These are phyloP conservation scores for Chloromonas sp. DNA, from an alignment of 163 green algal species.

Conservation along the genomic window DNA sequence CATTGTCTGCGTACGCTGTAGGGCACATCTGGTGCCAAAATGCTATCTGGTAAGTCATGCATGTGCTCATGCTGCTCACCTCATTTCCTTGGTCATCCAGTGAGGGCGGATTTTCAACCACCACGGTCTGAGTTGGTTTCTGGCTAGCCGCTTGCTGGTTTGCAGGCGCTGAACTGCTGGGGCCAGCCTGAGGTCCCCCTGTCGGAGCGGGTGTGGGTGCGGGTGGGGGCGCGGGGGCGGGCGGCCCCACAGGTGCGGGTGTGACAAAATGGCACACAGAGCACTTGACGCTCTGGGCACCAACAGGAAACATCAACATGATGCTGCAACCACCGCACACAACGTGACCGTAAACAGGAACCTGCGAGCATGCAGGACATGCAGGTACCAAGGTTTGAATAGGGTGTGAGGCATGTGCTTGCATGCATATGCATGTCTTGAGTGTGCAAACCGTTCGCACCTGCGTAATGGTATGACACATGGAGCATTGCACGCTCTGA, in stretches of 20 bases:
- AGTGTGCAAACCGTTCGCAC: conserved; percentile 17
- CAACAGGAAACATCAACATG: conserved; percentile 84
- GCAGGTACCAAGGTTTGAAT: too few species aligned
- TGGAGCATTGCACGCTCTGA: conserved; percentile 83
- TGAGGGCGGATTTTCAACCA: conserved; percentile 71
- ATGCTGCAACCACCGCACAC: conserved; percentile 82
- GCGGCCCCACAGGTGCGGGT: background rate
- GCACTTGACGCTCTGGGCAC: conserved; percentile 88
- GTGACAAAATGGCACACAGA: conserved; percentile 87
- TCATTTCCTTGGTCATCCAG: conserved; percentile 73
- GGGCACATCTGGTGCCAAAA: too few species aligned
- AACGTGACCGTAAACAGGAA: conserved; percentile 63
- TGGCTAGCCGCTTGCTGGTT: background rate
- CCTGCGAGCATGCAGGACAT: conserved; percentile 18
- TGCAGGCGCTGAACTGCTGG: background rate
- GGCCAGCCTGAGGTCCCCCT: background rate
- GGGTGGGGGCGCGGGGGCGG: too few species aligned
- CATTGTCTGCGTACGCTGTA: too few species aligned
- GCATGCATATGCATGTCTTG: too few species aligned
- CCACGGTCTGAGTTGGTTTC: conserved; percentile 43
- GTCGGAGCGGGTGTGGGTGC: background rate
- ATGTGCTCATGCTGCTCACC: conserved; percentile 24
- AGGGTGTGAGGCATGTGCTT: too few species aligned
- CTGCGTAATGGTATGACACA: conserved; percentile 78
- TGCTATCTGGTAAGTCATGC: too few species aligned